Evolutionary conservation across 2,329 filamentous ascomycete species (phyloP).

Genomic region (Beauveria varroae): DNA sequence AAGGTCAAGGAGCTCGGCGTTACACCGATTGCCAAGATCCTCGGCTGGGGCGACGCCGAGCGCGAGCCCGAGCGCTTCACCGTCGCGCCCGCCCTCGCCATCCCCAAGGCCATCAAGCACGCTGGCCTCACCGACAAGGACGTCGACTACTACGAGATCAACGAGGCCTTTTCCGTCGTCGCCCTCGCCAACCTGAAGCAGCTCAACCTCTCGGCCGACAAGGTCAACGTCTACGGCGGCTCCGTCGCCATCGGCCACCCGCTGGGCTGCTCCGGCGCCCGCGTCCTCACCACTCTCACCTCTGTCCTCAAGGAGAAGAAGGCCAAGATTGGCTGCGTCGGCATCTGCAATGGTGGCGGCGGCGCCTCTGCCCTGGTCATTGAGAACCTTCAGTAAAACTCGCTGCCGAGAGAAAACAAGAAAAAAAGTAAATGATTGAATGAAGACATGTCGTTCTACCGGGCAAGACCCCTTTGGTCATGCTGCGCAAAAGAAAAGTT

Average conservation of each 20-base stretch:
- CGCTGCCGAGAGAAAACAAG: not conserved
- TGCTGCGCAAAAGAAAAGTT: not conserved
- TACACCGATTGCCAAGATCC: slow-evolving; percentile 91
- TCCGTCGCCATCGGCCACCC: slow-evolving; percentile 95
- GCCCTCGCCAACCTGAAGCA: slow-evolving; percentile 95
- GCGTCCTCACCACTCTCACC: slow-evolving; percentile 84
- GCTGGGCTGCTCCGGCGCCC: slow-evolving; percentile 85
- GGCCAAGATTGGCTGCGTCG: slow-evolving; percentile 86
- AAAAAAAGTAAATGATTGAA: not conserved
- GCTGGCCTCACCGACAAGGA: slow-evolving; percentile 70
- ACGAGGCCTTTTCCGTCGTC: slow-evolving; percentile 97
- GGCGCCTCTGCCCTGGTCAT: slow-evolving; percentile 91
- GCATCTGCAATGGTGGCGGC: slow-evolving; percentile 96
- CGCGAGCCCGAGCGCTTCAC: slow-evolving; percentile 93
- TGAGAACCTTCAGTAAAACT: slow-evolving; percentile 57
- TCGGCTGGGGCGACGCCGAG: slow-evolving; percentile 93
- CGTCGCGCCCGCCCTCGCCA: slow-evolving; percentile 83
- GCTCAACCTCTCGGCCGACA: slow-evolving; percentile 68
- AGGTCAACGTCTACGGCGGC: slow-evolving; percentile 92
- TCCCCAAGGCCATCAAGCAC: slow-evolving; percentile 96
- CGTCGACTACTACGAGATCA: slow-evolving; percentile 95
- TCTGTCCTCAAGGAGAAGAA: slow-evolving; percentile 85
- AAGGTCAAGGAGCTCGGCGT: slow-evolving; percentile 88
- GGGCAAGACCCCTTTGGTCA: not conserved
- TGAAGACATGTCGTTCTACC: not conserved